Conservation (phyloP, 495 filamentous ascomycete genomes). For the Hapsidospora chrysogenum region DNA sequence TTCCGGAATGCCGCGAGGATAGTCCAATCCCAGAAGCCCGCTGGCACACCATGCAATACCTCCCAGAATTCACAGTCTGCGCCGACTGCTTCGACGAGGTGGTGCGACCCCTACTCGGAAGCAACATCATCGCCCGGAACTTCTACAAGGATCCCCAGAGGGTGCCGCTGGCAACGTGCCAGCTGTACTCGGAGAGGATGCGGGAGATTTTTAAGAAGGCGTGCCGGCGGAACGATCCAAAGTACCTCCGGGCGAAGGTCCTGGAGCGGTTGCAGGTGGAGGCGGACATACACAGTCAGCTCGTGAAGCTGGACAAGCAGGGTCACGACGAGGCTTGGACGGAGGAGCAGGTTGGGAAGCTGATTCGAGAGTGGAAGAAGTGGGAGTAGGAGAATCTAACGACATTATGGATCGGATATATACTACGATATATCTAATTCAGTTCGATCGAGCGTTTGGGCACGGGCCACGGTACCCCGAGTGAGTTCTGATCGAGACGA, state of each 20-base stretch:
- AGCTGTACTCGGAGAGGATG: constrained; percentile 65
- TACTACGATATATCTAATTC: too few species aligned
- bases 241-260: constrained; percentile 32
- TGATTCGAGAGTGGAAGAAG: constrained; percentile 35
- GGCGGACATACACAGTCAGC: constrained; percentile 12
- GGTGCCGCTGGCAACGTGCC: constrained; percentile 40
- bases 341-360: constrained; percentile 27
- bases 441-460: too few species aligned
- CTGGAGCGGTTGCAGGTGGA: constrained; percentile 23
- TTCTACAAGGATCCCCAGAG: constrained; percentile 35
- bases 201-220: constrained; percentile 44
- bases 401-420: too few species aligned
- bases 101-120: constrained; percentile 42
- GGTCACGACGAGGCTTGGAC: constrained; percentile 27
- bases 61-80: constrained; percentile 26
- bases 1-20: constrained; percentile 20
- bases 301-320: constrained; percentile 18
- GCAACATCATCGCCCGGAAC: constrained; percentile 35
- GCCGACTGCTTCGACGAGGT: constrained; percentile 46
- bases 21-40: constrained; percentile 9
- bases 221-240: constrained; percentile 38
- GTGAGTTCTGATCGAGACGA: too few species aligned
- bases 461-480: too few species aligned
- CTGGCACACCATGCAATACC: constrained; percentile 22
- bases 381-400: too few species aligned